These are phyloP conservation scores for Cladosporium phlei DNA, from an alignment of 2,329 filamentous ascomycete species.

Conservation along the genomic window DNA sequence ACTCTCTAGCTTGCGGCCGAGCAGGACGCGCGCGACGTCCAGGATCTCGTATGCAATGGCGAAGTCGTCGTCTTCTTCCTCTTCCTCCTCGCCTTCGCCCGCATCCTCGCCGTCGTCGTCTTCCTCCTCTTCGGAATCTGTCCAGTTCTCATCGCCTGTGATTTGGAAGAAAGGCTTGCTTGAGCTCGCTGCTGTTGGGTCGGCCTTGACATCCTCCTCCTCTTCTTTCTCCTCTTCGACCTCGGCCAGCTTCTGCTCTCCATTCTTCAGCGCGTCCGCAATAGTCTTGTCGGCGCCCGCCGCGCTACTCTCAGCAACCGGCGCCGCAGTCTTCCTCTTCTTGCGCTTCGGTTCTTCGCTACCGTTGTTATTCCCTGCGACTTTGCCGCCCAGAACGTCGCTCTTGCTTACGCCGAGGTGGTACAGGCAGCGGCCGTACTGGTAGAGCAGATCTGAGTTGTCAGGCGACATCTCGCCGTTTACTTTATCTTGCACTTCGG, in stretches of 20 bases:
- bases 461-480: conserved; percentile 87
- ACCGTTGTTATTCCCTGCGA: conserved; percentile 49
- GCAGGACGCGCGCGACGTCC: conserved; percentile 57
- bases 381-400: conserved; percentile 83
- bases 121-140: conserved; percentile 66
- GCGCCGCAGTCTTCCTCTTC: conserved; percentile 35
- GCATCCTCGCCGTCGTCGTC: conserved; percentile 43
- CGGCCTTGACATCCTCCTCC: conserved; percentile 40
- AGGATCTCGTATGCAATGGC: conserved; percentile 60
- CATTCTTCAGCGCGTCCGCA: conserved; percentile 29
- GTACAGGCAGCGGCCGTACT: conserved; percentile 90
- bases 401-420: conserved; percentile 91
- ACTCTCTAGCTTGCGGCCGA: conserved; percentile 51
- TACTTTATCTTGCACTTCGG: conserved; percentile 81
- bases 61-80: conserved; percentile 58
- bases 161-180: conserved; percentile 82
- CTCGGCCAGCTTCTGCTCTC: conserved; percentile 33
- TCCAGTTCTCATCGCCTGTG: conserved; percentile 89
- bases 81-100: conserved; percentile 38
- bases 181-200: conserved; percentile 40
- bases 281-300: conserved; percentile 26
- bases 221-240: conserved; percentile 41
- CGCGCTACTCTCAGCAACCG: conserved; percentile 19
- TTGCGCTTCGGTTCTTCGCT: conserved; percentile 53
- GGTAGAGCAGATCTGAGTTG: conserved; percentile 90